Evolutionary conservation across 2,329 filamentous ascomycete genomes (phyloP), one percentile per base, ranked within the genome.

Genomic region (Fusarium aywerte): DNA sequence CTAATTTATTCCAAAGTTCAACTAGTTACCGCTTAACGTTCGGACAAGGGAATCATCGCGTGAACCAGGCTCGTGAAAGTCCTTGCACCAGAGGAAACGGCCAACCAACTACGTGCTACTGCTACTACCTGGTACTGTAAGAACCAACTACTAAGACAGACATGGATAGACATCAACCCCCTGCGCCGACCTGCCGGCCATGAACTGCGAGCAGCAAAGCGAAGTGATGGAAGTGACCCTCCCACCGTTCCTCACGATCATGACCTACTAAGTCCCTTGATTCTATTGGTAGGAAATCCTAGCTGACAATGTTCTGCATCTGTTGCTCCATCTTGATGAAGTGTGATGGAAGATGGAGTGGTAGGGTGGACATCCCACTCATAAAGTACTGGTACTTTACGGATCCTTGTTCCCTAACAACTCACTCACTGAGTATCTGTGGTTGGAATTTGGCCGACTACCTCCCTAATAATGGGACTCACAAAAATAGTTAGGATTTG

Each of bases 221-320:
- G 27, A 27, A 27, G 11, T 27, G 27, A 35, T n/a, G 12, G 5
- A 45, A 52, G 29, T 49, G 27, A 44, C 43, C 33, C 55, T 49
- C 48, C 50, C 55, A 47, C 58, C 49, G 58, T 47, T 50, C 36
- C 49, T 42, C 43, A 35, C 49, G 42, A 59, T 31, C 33, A 44
- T 33, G 29, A 29, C 43, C 29, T 45, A 45, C 47, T 60, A 45
- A 56, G 33, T 60, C 57, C 50, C 21, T 49, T 38, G 27, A 33
- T 42, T 35, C 39, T 12, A 58, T 35, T 39, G 43, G 48, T 44
- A 50, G 50, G 51, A 27, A 27, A 62, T 32, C 45, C 42, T 48
- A 68, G 65, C 55, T 66, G 65, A 66, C 56, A 68, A 68, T 62
- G 65, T 66, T 45, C 60, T 66, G 65, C 60, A 68, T 49, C 32